A percentile compares a stretch with the other conserved stretches of the same genome.
Evolutionary conservation across 768 basidiomycete species (phyloP).

Genomic region (Tricholoma sp.): DNA sequence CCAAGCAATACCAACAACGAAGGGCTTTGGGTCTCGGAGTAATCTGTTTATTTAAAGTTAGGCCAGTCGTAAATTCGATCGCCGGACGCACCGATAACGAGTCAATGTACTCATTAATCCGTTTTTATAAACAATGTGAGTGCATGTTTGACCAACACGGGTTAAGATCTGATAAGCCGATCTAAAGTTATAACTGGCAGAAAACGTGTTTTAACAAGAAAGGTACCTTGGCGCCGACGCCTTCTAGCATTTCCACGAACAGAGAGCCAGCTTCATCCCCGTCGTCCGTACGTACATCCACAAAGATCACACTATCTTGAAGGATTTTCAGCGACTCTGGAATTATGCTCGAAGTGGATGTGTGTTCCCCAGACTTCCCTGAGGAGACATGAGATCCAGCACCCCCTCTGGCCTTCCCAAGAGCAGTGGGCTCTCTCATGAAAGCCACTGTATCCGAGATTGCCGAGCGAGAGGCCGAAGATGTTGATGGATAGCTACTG

Average conservation of each 20-base stretch:
- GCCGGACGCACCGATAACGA: slow-evolving; percentile 53
- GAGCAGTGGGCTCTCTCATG: slow-evolving; percentile 7
- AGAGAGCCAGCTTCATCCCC: slow-evolving; percentile 76
- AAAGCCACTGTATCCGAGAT: slow-evolving; percentile 9
- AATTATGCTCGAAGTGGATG: slow-evolving; percentile 17
- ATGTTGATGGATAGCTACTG: slow-evolving; percentile 25
- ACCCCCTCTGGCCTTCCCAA: slow-evolving; percentile 10
- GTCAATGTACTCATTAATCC: slow-evolving; percentile 69
- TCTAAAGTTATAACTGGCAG: neutral
- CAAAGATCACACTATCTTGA: slow-evolving; percentile 73
- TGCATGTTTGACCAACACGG: slow-evolving; percentile 67
- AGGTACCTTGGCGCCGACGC: slow-evolving; percentile 72
- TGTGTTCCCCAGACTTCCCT: slow-evolving; percentile 12
- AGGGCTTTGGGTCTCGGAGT: slow-evolving; percentile 63
- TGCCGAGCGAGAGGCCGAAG: neutral
- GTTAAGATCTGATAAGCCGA: slow-evolving; percentile 43
- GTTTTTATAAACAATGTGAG: slow-evolving; percentile 84
- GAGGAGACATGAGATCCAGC: slow-evolving; percentile 17
- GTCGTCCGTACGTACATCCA: slow-evolving; percentile 83
- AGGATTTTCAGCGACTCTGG: slow-evolving; percentile 47
- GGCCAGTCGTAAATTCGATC: neutral
- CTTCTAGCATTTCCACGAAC: slow-evolving; percentile 79
- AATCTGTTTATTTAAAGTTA: slow-evolving; percentile 31
- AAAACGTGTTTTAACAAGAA: neutral
- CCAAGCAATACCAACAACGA: slow-evolving; percentile 83